Base-by-base conservation (phyloP, 352 stramenopile genomes). In the Sclerospora graminicola region DNA sequence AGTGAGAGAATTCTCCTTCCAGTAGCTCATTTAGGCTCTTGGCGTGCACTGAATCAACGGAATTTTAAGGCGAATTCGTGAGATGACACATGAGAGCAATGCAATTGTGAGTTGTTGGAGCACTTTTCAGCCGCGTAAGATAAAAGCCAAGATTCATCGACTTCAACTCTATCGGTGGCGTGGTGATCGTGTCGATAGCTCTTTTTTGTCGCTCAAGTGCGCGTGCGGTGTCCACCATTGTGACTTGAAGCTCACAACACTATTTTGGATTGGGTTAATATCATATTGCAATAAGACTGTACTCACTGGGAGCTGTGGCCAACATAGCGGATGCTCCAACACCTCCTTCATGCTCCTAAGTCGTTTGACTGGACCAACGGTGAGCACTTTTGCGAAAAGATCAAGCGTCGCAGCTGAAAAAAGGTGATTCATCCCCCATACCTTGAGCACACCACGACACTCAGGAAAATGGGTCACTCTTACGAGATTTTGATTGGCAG, bases 1-100 rank as follows among this genome's bases (percentile, higher is more conserved):
- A 82, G 8, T 50, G 57, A 8, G 59, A 58, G 41, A 82, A 91
- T 13, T 76, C 57, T n/a, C 77, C 80, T 0, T 60, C 49, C 6
- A 90, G 41, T 14, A 90, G 39, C 5, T 81, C 72, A 0, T 24
- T 21, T 8, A 89, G 40, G 4, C 63, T 56, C 32, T 81, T 54
- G 0, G 64, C 37, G 20, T 69, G 44, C 24, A 56, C 77, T 89
- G 27, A 4, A 2, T 13, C 13, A 11, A 21, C 7, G 8, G 4
- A 21, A 31, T 16, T 29, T 11, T 11, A 15, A 13, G 7, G 16
- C 13, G 9, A n/a, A n/a, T n/a, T n/a, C n/a, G n/a, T n/a, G n/a
- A n/a, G 28, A 33, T 13, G 16, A n/a, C 5, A 15, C 5, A 8
- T 21, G 0, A 35, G 10, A 18, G 16, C n/a, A 19, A 16, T 60